A percentile compares a stretch with the other conserved stretches of the same genome.
phyloP scores from a whole-genome alignment of 768 basidiomycete species.

The Suillus placidus region DNA sequence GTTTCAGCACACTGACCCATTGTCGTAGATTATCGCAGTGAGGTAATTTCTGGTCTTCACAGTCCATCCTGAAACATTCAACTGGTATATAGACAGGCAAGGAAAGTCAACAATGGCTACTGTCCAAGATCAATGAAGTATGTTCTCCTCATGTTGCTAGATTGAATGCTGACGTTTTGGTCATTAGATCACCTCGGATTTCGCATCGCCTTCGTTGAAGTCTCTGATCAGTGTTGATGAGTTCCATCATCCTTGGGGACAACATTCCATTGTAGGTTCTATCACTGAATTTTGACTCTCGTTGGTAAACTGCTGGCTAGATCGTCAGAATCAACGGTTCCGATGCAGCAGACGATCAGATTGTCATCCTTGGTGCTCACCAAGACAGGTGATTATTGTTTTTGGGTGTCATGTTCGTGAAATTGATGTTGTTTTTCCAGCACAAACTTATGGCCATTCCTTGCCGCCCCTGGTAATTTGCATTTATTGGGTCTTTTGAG shows the following conservation, averaged over 20 bases:
- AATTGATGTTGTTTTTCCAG: conserved; percentile 35
- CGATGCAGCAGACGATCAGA: conserved; percentile 57
- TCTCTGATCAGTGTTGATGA: conserved; percentile 65
- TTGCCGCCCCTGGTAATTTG: conserved; percentile 68
- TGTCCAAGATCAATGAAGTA: conserved; percentile 68
- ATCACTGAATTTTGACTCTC: conserved; percentile 13
- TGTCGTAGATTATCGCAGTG: background rate
- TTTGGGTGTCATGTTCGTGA: conserved; percentile 6
- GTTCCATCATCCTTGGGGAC: conserved; percentile 83
- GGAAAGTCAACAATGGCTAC: conserved; percentile 79
- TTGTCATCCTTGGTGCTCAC: conserved; percentile 78
- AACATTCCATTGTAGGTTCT: conserved; percentile 69
- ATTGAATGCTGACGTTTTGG: conserved; percentile 15
- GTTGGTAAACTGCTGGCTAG: conserved; percentile 37
- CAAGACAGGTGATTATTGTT: conserved; percentile 66
- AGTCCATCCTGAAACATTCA: background rate
- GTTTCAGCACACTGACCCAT: background rate
- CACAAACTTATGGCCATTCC: conserved; percentile 78
- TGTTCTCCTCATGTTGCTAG: conserved; percentile 11
- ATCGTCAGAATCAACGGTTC: conserved; percentile 79
- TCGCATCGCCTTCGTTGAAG: conserved; percentile 58
- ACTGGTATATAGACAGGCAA: conserved; percentile 58
- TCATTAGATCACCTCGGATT: conserved; percentile 62
- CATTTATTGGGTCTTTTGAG: background rate
- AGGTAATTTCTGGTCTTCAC: conserved; percentile 4